These are phyloP conservation scores for Kurtzmaniella quercitrusa DNA, from an alignment of 1,139 yeast genomes.

Conservation along the genomic window DNA sequence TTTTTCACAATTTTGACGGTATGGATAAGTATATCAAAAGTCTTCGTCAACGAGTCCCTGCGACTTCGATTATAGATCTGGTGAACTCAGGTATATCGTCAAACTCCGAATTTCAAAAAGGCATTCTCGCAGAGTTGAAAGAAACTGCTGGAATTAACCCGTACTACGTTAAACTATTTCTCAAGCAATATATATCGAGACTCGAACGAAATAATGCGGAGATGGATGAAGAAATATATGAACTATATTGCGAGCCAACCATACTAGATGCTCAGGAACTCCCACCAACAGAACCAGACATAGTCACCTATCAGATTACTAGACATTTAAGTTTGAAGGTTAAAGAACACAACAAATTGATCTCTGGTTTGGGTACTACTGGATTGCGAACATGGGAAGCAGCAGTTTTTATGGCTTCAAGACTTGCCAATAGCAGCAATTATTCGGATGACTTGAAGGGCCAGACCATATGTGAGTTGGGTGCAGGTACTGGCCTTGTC, in stretches of 20 bases:
- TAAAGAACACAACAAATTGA: slow-evolving; percentile 58
- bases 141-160: slow-evolving; percentile 30
- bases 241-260: slow-evolving; percentile 35
- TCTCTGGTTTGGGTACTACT: slow-evolving; percentile 76
- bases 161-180: slow-evolving; percentile 45
- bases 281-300: slow-evolving; percentile 44
- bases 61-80: slow-evolving; percentile 5
- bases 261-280: slow-evolving; percentile 38
- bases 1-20: background rate
- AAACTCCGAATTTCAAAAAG: slow-evolving; percentile 9
- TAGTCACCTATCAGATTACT: slow-evolving; percentile 40
- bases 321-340: slow-evolving; percentile 33
- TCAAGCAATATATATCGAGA: slow-evolving; percentile 35
- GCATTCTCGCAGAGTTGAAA: slow-evolving; percentile 4
- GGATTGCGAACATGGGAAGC: slow-evolving; percentile 96
- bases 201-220: slow-evolving; percentile 27
- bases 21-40: slow-evolving; percentile 1
- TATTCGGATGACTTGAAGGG: slow-evolving; percentile 9
- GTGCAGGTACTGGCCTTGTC: slow-evolving; percentile 90
- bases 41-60: slow-evolving; percentile 14
- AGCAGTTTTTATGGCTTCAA: slow-evolving; percentile 56
- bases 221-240: slow-evolving; percentile 48
- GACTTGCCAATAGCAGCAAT: slow-evolving; percentile 30
- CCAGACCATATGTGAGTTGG: slow-evolving; percentile 59
- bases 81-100: background rate